Base-by-base conservation (phyloP, 2,329 filamentous ascomycete genomes). In the Fusarium devonianum region DNA sequence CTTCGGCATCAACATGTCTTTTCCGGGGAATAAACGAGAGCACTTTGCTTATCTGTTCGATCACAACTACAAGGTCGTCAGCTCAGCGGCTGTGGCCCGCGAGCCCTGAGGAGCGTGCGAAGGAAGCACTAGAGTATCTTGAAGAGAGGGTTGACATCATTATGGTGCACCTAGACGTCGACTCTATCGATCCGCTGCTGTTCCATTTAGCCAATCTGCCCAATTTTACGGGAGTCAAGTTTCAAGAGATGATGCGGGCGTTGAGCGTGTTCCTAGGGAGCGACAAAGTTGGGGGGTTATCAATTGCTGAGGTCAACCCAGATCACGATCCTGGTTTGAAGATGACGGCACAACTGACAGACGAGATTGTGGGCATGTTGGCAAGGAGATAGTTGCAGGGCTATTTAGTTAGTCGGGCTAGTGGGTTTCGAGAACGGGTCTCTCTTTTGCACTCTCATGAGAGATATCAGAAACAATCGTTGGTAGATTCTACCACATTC, bases 31-130 rank as follows among this genome's bases (percentile, higher is more conserved):
- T 4, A 63, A 62, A 13, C 36, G 23, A 3, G 51, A 63, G 3
- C 57, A 63, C 12, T 62, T 63, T 13, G 34, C 48, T 1, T 63
- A 63, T 5, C 60, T 63, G 7, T 62, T 58, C 2, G 49, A 63
- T 5, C 49, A 62, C 3, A 55, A 52, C 32, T 63, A 52, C 26
- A 57, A 59, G 4, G 57, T 60, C 2, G 35, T 63, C 4, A 60
- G 54, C 19, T 63, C 60, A 13, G 25, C 42, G 4, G 45, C 56
- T 0, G 43, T 60, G 8, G 49, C 56, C 1, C 23, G 34, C 2
- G 43, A 48, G 4, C 53, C 59, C 5, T n/a, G 56, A 55, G 37
- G 30, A 53, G 1, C 37, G 43, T 0, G 53, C 59, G 2, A 48
- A 5, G 21, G 45, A 62, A 39, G 36, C 56, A 4, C 42, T 62